These are phyloP conservation scores for Guillardia theta DNA, from an alignment of 78 protist genomes.

Conservation along the genomic window DNA sequence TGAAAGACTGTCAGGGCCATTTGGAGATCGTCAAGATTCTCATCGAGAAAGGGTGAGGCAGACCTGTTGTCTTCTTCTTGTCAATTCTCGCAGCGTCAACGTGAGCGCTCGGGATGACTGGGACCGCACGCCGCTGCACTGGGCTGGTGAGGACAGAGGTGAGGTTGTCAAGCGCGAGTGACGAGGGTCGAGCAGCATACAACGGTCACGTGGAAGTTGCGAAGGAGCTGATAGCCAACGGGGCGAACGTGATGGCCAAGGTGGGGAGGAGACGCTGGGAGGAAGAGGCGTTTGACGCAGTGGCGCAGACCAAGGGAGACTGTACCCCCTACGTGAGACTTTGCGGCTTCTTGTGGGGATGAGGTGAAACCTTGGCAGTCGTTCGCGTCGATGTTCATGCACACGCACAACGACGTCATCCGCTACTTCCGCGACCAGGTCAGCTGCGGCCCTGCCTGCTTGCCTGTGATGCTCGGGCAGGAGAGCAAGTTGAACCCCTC, in stretches of 20 bases:
- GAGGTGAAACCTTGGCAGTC: neutral
- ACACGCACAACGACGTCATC: neutral
- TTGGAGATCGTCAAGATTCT: no score
- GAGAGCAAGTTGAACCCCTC: no score
- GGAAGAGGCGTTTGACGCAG: no score
- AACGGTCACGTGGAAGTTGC: neutral
- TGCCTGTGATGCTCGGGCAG: no score
- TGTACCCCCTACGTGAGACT: neutral
- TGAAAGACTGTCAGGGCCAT: no score
- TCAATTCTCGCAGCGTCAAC: neutral
- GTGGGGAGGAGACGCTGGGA: no score
- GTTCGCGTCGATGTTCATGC: neutral
- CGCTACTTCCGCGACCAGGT: neutral
- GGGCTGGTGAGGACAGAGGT: no score
- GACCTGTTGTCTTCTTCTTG: no score
- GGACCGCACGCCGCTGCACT: neutral
- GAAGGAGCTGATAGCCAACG: neutral
- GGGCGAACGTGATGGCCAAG: slow-evolving; percentile 1
- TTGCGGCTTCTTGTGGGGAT: neutral
- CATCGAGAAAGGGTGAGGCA: no score
- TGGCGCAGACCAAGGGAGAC: neutral
- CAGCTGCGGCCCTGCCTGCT: no score
- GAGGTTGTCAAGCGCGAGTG: no score
- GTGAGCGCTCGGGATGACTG: neutral
- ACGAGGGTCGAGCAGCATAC: no score